These are phyloP conservation scores for Penicillium psychrofluorescens DNA, from an alignment of 495 filamentous ascomycete species.

Conservation along the genomic window DNA sequence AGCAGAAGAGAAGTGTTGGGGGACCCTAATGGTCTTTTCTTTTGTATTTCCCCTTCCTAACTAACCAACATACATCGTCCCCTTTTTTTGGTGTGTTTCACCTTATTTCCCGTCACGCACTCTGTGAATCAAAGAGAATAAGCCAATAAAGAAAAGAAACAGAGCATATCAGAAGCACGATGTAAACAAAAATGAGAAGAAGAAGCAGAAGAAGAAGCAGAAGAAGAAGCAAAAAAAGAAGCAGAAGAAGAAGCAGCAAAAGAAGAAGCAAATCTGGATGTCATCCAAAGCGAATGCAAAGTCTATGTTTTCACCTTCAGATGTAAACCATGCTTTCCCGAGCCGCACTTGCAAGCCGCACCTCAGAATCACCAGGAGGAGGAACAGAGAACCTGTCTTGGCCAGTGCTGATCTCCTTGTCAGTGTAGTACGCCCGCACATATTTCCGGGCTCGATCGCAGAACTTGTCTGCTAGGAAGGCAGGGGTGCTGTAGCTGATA, in stretches of 20 bases:
- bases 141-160: background rate
- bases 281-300: no score
- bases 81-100: background rate
- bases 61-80: background rate
- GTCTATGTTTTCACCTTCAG: background rate
- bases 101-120: background rate
- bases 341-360: no score
- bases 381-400: background rate
- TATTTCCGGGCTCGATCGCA: slow-evolving; percentile 63
- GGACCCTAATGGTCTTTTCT: background rate
- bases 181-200: background rate
- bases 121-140: background rate
- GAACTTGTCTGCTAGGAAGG: slow-evolving; percentile 66
- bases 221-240: no score
- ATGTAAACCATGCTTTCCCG: slow-evolving; percentile 7
- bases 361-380: background rate
- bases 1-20: background rate
- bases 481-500: slow-evolving; percentile 67
- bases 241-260: no score
- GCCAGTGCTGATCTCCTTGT: background rate
- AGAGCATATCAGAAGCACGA: background rate
- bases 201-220: no score
- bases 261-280: no score
- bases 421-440: slow-evolving; percentile 20
- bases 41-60: background rate